A percentile compares a stretch with the other conserved stretches of the same genome.
These are phyloP conservation scores for Rutstroemia sp. DNA, from an alignment of 2,329 filamentous ascomycete species.

Conservation along the genomic window DNA sequence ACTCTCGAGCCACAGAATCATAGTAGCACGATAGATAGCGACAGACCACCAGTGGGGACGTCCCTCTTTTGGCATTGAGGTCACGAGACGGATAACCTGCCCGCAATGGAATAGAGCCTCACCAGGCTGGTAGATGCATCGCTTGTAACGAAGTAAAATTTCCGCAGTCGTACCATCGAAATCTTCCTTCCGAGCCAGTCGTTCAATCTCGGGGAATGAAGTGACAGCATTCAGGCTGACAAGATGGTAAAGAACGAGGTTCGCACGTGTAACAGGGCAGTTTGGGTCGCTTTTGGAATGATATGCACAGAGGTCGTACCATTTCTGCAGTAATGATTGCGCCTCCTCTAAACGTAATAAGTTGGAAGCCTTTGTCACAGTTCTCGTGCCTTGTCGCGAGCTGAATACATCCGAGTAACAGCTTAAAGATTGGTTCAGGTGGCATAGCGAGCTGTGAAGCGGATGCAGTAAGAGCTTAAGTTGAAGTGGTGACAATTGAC, in stretches of 20 bases:
- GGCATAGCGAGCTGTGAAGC: slow-evolving; percentile 56
- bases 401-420: slow-evolving; percentile 53
- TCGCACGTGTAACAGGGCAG: slow-evolving; percentile 55
- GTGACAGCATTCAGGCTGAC: slow-evolving; percentile 63
- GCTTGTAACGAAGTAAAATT: slow-evolving; percentile 48
- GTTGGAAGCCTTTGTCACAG: slow-evolving; percentile 53
- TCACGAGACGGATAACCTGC: slow-evolving; percentile 55
- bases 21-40: slow-evolving; percentile 58
- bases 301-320: slow-evolving; percentile 57
- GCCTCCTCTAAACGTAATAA: slow-evolving; percentile 55
- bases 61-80: slow-evolving; percentile 50
- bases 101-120: slow-evolving; percentile 62
- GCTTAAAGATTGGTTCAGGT: slow-evolving; percentile 56
- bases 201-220: slow-evolving; percentile 60
- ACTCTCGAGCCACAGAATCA: slow-evolving; percentile 57
- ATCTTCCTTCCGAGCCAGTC: slow-evolving; percentile 53
- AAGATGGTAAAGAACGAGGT: slow-evolving; percentile 62
- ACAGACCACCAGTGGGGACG: slow-evolving; percentile 66
- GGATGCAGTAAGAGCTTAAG: slow-evolving; percentile 63
- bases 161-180: slow-evolving; percentile 46
- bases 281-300: slow-evolving; percentile 47
- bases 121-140: slow-evolving; percentile 55
- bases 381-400: slow-evolving; percentile 36
- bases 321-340: slow-evolving; percentile 54
- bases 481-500: slow-evolving; percentile 43